Percentiles rank a stretch among this genome's conserved stretches.
Conservation (phyloP, 2,329 filamentous ascomycete species). For the Apiospora arundinis region DNA sequence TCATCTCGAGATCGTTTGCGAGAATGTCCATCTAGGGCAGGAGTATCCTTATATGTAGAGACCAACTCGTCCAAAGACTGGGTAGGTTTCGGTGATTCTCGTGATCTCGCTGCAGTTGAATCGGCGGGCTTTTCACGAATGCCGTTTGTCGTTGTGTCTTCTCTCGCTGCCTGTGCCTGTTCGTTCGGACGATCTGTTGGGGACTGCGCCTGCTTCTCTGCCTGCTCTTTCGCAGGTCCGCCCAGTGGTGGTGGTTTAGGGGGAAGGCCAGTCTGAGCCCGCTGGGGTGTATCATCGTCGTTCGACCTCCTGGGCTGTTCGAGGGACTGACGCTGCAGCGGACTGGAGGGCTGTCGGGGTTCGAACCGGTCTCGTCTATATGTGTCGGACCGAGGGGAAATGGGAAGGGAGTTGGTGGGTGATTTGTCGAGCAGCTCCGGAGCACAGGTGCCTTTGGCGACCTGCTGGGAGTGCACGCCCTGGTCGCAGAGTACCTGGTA, state of each 20-base stretch:
- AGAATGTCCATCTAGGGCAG: not conserved
- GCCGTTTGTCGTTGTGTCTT: not conserved
- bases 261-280: not conserved
- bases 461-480: not conserved
- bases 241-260: not conserved
- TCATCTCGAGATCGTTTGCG: slow-evolving; percentile 2
- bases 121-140: not conserved
- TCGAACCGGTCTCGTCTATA: not conserved
- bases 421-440: not conserved
- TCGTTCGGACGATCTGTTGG: not conserved
- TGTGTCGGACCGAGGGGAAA: not conserved
- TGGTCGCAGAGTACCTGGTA: not conserved
- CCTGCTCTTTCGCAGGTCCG: not conserved
- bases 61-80: slow-evolving; percentile 6
- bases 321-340: not conserved
- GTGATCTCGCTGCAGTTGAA: not conserved
- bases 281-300: not conserved
- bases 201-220: not conserved
- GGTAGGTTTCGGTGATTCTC: not conserved
- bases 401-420: not conserved
- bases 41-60: not conserved
- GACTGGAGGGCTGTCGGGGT: not conserved
- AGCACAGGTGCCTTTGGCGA: not conserved
- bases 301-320: not conserved
- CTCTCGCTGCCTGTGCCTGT: not conserved